Base-by-base conservation (phyloP, 257 asterid genomes). In the Marsdenia floribunda region DNA sequence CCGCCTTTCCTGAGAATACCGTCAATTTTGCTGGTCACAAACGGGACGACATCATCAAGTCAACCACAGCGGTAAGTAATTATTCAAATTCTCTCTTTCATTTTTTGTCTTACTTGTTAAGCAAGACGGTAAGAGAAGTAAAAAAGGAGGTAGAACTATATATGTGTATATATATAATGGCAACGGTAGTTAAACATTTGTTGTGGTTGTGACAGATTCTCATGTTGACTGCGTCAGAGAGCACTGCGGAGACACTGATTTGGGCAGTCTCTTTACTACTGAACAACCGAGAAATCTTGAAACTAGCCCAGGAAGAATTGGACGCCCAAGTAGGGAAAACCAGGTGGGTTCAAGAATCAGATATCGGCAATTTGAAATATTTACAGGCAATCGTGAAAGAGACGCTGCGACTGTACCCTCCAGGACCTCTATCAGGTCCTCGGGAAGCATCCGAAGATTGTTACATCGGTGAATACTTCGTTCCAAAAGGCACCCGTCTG, bases 351-450 rank as follows among this genome's bases (percentile, higher is more conserved):
- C 83, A 85, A 73, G 96, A 89, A 59, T 76, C 90, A n/a, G 91
- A 89, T 76, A 78, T 89, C 59, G 68, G 72, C 70, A 79, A 79
- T 73, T 82, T 89, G 29, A 47, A 8, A 3, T 86, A 84, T 80
- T 37, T 89, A 2, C 85, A 85, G 53, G 86, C 96, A 14, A 75
- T 86, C 21, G 76, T 89, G 29, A 85, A 87, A 58, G 96, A 89
- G 55, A 86, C 91, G 0, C 67, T 90, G 0, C 85, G 91, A n/a
- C 33, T 90, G 61, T 88, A 85, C 80, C 96, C 96, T 12, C 90
- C 91, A 1, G 96, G 91, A 0, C 93, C 96, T 3, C 72, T 90
- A 13, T 26, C 83, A 0, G 93, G 88, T 4, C 93, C 93, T 0
- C 88, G 78, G 3, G 88, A 83, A 70, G 89, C 93, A 44, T 60